Base-by-base conservation (phyloP, 2,329 filamentous ascomycete species). In the Curvularia spicifera region DNA sequence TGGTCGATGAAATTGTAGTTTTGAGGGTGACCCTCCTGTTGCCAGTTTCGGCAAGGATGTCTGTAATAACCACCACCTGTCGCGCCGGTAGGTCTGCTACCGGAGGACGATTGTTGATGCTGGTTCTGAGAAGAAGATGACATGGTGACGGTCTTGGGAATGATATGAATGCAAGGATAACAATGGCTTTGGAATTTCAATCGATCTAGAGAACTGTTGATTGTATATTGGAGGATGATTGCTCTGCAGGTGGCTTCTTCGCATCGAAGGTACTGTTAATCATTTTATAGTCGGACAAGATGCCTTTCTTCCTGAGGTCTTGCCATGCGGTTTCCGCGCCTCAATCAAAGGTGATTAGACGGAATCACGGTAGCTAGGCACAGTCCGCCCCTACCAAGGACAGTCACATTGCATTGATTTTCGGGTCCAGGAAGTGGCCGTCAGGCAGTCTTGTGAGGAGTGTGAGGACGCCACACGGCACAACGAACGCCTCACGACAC, bases 51-150 rank as follows among this genome's bases (percentile, higher is more conserved):
- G 63, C 68, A 71, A 12, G 55, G 57, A 28, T 68, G 65, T 49
- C 60, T 66, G 46, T 53, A 57, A 51, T 66, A 57, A n/a, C 61
- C 63, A 53, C 67, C 68, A 29, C 68, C 68, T 40, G 59, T 64
- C 49, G 68, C 68, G 40, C 68, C 68, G n/a, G 68, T 70, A 44
- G 62, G 57, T 40, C 65, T 56, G 46, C 64, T 59, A 29, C 65
- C 68, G 20, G 64, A 63, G 46, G 64, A 59, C 24, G 62, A 56
- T 43, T 65, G 65, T 22, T 54, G 29, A 42, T 52, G 56, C 39
- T 63, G 51, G 22, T 42, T 40, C 20, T 51, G 37, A 40, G 60
- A 53, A 10, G 61, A 58, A 3, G 63, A 60, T 53, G 66, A 63
- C 67, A 70, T 70, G 35, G 18, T 60, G 40, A 28, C 33, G 39